phyloP scores from a whole-genome alignment of 2,329 filamentous ascomycete species.

The Penicillium sp. region DNA sequence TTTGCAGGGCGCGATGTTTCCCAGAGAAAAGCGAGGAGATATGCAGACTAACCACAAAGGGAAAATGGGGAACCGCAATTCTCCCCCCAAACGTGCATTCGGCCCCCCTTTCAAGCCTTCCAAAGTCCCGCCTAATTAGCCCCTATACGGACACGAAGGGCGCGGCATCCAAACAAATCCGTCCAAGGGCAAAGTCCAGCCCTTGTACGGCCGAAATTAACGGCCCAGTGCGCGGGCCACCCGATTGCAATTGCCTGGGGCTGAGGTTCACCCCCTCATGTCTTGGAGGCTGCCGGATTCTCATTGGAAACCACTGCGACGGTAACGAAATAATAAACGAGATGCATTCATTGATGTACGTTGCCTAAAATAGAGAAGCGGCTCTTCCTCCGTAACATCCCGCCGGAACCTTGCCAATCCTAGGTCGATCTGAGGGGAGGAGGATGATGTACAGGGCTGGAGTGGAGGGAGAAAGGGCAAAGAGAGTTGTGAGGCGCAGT shows the following conservation, averaged over 20 bases:
- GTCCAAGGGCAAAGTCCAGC: neutral
- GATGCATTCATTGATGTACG: neutral
- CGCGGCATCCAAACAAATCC: neutral
- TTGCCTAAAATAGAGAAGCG: constrained; percentile 6
- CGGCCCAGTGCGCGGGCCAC: neutral
- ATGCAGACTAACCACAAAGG: neutral
- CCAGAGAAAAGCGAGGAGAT: neutral
- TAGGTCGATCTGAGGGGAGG: neutral
- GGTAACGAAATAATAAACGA: neutral
- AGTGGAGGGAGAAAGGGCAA: neutral
- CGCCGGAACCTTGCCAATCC: constrained; percentile 8
- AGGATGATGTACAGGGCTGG: neutral
- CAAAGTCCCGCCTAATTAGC: neutral
- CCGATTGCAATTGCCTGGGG: neutral
- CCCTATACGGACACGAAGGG: neutral
- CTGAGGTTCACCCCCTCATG: neutral
- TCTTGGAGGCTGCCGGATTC: neutral
- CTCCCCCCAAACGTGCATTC: neutral
- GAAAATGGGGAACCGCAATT: neutral
- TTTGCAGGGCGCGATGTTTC: neutral
- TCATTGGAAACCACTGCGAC: neutral
- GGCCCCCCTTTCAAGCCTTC: neutral
- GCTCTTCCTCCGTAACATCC: constrained; percentile 11
- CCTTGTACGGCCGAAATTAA: constrained; percentile 9
- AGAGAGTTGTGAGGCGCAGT: neutral